Evolutionary conservation across 257 asterid genomes (phyloP).

Genomic region (Nicotiana noctiflora): DNA sequence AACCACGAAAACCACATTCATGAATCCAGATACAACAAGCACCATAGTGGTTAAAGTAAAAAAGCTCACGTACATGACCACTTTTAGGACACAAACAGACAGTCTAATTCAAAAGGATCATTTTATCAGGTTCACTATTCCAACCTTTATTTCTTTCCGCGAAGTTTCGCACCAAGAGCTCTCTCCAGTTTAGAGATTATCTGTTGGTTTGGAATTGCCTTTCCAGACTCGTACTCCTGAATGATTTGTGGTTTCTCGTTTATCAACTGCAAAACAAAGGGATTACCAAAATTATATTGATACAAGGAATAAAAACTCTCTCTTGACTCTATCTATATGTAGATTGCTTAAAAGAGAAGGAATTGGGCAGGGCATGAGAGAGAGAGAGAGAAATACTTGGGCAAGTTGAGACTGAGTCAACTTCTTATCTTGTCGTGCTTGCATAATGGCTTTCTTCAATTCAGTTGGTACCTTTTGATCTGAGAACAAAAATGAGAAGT

Average conservation of each 20-base stretch:
- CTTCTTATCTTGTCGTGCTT: slow-evolving; percentile 80
- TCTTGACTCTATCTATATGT: background rate
- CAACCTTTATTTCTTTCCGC: slow-evolving; percentile 53
- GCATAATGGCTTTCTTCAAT: slow-evolving; percentile 79
- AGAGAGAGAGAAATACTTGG: slow-evolving; percentile 38
- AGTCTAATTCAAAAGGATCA: slow-evolving; percentile 9
- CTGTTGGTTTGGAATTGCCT: slow-evolving; percentile 64
- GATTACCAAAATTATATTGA: background rate
- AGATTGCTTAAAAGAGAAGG: background rate
- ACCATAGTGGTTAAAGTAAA: slow-evolving; percentile 14
- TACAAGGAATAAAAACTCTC: background rate
- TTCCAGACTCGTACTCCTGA: slow-evolving; percentile 60
- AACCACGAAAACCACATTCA: background rate
- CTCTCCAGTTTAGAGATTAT: slow-evolving; percentile 78
- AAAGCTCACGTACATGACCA: slow-evolving; percentile 34
- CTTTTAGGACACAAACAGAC: slow-evolving; percentile 22
- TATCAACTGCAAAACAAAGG: slow-evolving; percentile 44
- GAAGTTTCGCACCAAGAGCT: slow-evolving; percentile 66
- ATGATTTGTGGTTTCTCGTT: slow-evolving; percentile 51
- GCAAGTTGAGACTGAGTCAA: slow-evolving; percentile 88
- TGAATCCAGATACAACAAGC: background rate
- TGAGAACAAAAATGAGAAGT: slow-evolving; percentile 9
- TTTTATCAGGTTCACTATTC: too few relatives aligned
- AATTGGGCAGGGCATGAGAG: background rate
- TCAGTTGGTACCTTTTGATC: slow-evolving; percentile 87